These are phyloP conservation scores for Candida nonsorbophila DNA, from an alignment of 805 yeast genomes.

Conservation along the genomic window DNA sequence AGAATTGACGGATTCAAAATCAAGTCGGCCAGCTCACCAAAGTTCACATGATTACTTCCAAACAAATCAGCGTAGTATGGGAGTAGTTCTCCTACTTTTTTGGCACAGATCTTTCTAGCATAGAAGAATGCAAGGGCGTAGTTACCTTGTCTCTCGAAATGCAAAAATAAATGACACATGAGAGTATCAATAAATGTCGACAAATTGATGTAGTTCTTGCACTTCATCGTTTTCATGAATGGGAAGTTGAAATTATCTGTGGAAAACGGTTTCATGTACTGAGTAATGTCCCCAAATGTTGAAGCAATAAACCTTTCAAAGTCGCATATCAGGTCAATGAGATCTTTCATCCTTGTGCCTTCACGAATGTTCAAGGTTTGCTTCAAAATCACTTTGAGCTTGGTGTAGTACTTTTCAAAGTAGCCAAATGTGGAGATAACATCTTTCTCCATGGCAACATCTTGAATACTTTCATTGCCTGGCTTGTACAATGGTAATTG, in stretches of 20 bases:
- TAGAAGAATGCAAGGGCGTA: constrained; percentile 26
- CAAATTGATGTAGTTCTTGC: constrained; percentile 22
- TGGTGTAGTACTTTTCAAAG: constrained; percentile 20
- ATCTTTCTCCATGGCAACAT: constrained; percentile 31
- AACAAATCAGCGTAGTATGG: constrained; percentile 27
- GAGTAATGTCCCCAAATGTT: constrained; percentile 21
- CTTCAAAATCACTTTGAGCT: constrained; percentile 21
- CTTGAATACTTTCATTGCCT: constrained; percentile 31
- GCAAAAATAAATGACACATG: constrained; percentile 30
- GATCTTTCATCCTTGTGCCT: constrained; percentile 12
- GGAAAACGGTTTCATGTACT: constrained; percentile 13
- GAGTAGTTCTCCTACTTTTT: constrained; percentile 20
- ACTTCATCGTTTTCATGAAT: constrained; percentile 17
- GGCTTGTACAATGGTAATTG: constrained; percentile 22
- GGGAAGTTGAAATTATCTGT: constrained; percentile 12
- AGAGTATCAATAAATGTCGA: constrained; percentile 22
- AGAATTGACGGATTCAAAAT: constrained; percentile 36
- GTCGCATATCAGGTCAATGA: constrained; percentile 18
- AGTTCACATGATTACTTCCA: constrained; percentile 24
- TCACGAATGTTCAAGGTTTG: constrained; percentile 14
- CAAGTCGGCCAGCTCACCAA: constrained; percentile 38
- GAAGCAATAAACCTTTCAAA: constrained; percentile 30
- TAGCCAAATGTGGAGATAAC: constrained; percentile 25
- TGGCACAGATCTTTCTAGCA: constrained; percentile 22
- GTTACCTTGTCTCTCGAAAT: constrained; percentile 29